Conservation (phyloP, 495 filamentous ascomycete genomes). For the Lasiosphaeria miniovina region DNA sequence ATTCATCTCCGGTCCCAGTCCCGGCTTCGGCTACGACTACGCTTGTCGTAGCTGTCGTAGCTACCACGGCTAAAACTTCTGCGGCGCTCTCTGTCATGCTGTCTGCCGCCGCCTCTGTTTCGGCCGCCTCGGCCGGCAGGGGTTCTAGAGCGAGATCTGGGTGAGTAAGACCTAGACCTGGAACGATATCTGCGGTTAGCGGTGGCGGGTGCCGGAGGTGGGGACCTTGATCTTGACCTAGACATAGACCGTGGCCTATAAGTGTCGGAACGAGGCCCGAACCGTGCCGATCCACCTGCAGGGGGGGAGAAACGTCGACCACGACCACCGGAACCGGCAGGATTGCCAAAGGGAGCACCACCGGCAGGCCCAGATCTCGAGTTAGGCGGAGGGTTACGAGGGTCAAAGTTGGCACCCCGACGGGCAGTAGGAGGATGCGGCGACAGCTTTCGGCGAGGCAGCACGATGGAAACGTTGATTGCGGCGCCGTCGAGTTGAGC, state of each 20-base stretch:
- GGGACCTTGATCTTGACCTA: conserved; percentile 43
- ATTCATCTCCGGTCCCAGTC: conserved; percentile 22
- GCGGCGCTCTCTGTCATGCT: conserved; percentile 42
- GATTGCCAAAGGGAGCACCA: conserved; percentile 20
- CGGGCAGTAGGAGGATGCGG: conserved; percentile 48
- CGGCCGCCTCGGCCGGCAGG: conserved; percentile 38
- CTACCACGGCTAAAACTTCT: conserved; percentile 63
- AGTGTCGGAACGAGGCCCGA: conserved; percentile 46
- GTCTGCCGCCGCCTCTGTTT: conserved; percentile 31
- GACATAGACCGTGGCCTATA: conserved; percentile 53
- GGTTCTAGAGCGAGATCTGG: conserved; percentile 37
- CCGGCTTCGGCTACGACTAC: conserved; percentile 27
- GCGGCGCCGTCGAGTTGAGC: conserved; percentile 85
- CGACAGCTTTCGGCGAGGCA: conserved; percentile 71
- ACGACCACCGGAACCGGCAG: conserved; percentile 29
- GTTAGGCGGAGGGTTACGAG: conserved; percentile 41
- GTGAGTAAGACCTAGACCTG: conserved; percentile 53
- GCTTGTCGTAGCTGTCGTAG: conserved; percentile 45
- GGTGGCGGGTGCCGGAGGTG: conserved; percentile 35
- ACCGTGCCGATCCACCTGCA: conserved; percentile 34
- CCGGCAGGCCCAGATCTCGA: conserved; percentile 29
- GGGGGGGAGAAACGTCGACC: conserved; percentile 32
- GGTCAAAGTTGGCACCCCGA: conserved; percentile 48
- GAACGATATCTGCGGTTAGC: conserved; percentile 39
- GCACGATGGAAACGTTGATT: conserved; percentile 89